Conservation (phyloP, 805 yeast genomes). For the Candida jianshihensis region DNA sequence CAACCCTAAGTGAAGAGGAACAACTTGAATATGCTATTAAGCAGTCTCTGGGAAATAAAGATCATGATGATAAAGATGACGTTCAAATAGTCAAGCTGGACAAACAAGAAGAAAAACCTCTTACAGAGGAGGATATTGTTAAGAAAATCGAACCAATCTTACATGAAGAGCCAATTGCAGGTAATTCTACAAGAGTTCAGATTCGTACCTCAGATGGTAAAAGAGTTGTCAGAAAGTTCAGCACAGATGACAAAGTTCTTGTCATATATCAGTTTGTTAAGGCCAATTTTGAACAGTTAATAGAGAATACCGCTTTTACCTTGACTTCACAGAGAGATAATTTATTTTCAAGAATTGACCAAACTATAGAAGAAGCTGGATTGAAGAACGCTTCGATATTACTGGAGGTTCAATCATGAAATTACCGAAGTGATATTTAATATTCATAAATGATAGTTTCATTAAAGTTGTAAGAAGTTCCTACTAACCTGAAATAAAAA, state of each 20-base stretch:
- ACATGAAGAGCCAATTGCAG: constrained; percentile 52
- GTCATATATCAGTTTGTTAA: constrained; percentile 64
- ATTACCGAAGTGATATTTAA: no score
- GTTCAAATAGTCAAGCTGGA: constrained; percentile 9
- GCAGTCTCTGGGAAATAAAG: constrained; percentile 44
- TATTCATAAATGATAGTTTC: no score
- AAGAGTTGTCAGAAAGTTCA: constrained; percentile 67
- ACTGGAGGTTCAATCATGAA: constrained; percentile 48
- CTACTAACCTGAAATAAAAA: no score
- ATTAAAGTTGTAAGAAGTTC: no score
- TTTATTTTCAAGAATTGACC: constrained; percentile 44
- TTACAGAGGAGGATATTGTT: constrained; percentile 37
- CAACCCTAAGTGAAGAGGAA: constrained; percentile 70
- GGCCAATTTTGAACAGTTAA: constrained; percentile 39
- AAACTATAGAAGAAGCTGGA: constrained; percentile 66
- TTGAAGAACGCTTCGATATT: constrained; percentile 76
- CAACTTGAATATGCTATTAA: constrained; percentile 72
- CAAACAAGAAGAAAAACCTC: constrained; percentile 4
- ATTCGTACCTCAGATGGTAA: constrained; percentile 80
- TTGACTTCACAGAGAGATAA: constrained; percentile 36
- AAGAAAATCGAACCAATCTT: constrained; percentile 42
- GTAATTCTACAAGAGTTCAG: constrained; percentile 54
- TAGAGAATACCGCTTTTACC: constrained; percentile 39
- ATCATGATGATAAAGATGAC: constrained; percentile 21
- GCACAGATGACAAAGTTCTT: constrained; percentile 48